Evolutionary conservation across 1,284 basidiomycete species (phyloP).

Genomic region (Abortiporus biennis): DNA sequence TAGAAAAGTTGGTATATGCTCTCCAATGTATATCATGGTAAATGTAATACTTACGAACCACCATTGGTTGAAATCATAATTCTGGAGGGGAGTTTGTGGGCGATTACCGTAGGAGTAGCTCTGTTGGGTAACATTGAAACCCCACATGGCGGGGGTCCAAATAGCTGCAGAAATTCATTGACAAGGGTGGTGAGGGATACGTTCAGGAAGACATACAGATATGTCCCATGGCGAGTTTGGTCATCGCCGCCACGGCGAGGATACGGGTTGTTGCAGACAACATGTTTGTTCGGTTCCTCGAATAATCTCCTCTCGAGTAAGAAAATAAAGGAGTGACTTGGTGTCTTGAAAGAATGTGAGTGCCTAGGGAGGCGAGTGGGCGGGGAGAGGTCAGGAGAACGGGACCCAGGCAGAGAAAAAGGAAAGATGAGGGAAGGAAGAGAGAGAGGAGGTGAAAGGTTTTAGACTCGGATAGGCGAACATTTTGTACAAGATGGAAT

Average conservation of each 20-base stretch:
- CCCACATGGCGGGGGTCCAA: constrained; percentile 32
- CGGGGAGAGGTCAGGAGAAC: background rate
- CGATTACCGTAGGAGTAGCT: constrained; percentile 51
- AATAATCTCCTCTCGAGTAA: constrained; percentile 1
- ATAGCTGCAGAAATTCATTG: constrained; percentile 18
- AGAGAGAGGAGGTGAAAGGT: constrained; percentile 4
- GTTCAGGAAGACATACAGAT: background rate
- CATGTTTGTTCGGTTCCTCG: constrained; percentile 13
- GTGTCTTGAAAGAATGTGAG: constrained; percentile 19
- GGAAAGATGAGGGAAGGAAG: too few relatives aligned
- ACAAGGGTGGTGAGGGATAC: background rate
- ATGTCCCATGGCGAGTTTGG: constrained; percentile 20
- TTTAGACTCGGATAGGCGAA: too few relatives aligned
- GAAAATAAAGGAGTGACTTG: constrained; percentile 9
- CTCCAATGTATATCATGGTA: background rate
- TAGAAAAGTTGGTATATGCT: background rate
- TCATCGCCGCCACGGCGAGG: constrained; percentile 18
- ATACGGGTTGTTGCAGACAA: constrained; percentile 15
- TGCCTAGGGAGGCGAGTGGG: constrained; percentile 12
- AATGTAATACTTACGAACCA: constrained; percentile 44
- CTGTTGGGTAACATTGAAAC: constrained; percentile 51
- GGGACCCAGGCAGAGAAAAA: constrained; percentile 9
- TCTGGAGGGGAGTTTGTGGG: constrained; percentile 46
- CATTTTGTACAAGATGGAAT: background rate
- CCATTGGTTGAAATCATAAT: constrained; percentile 56